phyloP scores from a whole-genome alignment of 2,329 filamentous ascomycete species.

The Colletotrichum orbiculare region DNA sequence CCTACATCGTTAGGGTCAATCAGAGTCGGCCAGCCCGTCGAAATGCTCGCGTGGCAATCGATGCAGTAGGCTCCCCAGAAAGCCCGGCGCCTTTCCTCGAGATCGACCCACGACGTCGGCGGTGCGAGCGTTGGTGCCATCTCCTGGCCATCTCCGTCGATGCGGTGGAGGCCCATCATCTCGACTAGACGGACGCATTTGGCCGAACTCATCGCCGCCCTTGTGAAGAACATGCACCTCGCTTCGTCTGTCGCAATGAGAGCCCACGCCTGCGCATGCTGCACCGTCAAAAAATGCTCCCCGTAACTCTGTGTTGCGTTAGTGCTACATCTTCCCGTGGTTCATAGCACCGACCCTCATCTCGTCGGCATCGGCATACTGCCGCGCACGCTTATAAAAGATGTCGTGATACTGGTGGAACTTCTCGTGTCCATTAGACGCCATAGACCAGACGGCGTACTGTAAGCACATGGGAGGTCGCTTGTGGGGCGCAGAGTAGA shows the following conservation, averaged over 20 bases:
- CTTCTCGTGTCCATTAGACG: conserved; percentile 76
- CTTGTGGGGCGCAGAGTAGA: conserved; percentile 77
- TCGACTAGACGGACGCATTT: conserved; percentile 76
- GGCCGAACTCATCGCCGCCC: conserved; percentile 85
- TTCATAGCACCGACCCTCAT: conserved; percentile 67
- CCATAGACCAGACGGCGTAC: conserved; percentile 90
- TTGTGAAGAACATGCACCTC: conserved; percentile 84
- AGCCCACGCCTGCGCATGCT: conserved; percentile 83
- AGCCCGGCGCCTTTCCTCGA: conserved; percentile 79
- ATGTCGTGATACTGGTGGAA: conserved; percentile 78
- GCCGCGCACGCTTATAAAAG: conserved; percentile 84
- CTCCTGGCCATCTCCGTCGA: conserved; percentile 74
- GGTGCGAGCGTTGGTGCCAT: conserved; percentile 80
- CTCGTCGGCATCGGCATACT: conserved; percentile 86
- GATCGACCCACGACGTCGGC: conserved; percentile 82
- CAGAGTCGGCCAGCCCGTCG: conserved; percentile 88
- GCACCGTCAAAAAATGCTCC: conserved; percentile 82
- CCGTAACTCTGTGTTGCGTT: conserved; percentile 68
- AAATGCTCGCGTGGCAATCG: conserved; percentile 87
- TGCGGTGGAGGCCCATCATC: conserved; percentile 86
- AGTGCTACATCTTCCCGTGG: neutral
- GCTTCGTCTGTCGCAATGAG: conserved; percentile 84
- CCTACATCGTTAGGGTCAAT: conserved; percentile 76
- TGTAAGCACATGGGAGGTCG: conserved; percentile 85
- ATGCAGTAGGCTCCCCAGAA: conserved; percentile 89